Evolutionary conservation across 805 yeast genomes (phyloP).

Genomic region (Hanseniaspora pseudoguilliermondii): DNA sequence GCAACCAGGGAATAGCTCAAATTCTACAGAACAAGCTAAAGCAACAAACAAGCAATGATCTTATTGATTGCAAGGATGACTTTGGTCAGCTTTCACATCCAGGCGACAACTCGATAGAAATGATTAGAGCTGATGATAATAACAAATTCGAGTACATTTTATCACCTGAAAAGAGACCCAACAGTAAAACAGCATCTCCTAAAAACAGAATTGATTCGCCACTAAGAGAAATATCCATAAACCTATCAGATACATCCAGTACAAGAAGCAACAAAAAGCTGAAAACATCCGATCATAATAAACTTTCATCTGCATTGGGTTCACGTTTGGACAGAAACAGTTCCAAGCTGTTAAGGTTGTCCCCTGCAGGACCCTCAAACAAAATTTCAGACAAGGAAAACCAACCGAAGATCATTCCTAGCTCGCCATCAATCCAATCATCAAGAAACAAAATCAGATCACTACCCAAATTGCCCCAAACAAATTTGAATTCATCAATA

Average conservation of each 20-base stretch:
- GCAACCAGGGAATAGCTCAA: background rate
- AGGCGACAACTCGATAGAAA: slow-evolving; percentile 8
- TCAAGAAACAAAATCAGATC: slow-evolving; percentile 9
- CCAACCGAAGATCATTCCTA: background rate
- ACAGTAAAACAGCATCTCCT: background rate
- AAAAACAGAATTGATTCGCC: slow-evolving; percentile 10
- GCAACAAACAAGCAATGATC: background rate
- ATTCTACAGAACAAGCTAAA: background rate
- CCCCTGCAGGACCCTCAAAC: background rate
- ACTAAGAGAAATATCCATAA: slow-evolving; percentile 5
- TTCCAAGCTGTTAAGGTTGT: slow-evolving; percentile 7
- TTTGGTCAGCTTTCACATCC: background rate
- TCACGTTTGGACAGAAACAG: slow-evolving; percentile 7
- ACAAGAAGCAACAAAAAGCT: background rate
- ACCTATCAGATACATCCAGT: slow-evolving; percentile 5
- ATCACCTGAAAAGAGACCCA: slow-evolving; percentile 7
- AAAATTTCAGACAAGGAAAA: slow-evolving; percentile 4
- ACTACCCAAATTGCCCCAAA: slow-evolving; percentile 5
- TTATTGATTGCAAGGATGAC: background rate
- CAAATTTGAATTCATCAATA: slow-evolving; percentile 1
- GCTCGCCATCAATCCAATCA: slow-evolving; percentile 8
- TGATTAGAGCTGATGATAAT: slow-evolving; percentile 3
- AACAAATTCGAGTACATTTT: background rate
- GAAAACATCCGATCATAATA: background rate
- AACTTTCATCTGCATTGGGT: background rate